These are phyloP conservation scores for Lactarius indigo DNA, from an alignment of 768 basidiomycete species.

Conservation along the genomic window DNA sequence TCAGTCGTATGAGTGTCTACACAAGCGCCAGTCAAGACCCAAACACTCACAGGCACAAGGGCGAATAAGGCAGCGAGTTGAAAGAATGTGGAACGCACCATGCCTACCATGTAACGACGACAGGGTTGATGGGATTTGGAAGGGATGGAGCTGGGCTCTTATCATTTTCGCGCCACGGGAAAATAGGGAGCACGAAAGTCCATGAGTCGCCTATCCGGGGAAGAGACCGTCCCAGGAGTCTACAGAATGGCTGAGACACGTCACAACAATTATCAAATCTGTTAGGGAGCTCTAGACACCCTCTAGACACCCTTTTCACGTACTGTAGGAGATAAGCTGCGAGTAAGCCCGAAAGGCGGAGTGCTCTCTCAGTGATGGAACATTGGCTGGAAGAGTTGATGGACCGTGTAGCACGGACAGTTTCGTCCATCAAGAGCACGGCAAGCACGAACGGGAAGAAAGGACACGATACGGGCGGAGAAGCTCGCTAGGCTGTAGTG, in stretches of 20 bases:
- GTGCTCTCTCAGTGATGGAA: background rate
- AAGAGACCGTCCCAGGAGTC: slow-evolving; percentile 4
- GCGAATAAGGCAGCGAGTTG: background rate
- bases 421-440: slow-evolving; percentile 8
- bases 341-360: background rate
- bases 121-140: background rate
- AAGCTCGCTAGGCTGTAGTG: background rate
- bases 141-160: background rate
- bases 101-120: slow-evolving; percentile 12
- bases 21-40: background rate
- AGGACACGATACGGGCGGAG: slow-evolving; percentile 6
- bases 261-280: slow-evolving; percentile 6
- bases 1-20: background rate
- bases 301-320: background rate
- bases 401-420: slow-evolving; percentile 8
- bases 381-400: background rate
- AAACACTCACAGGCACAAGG: slow-evolving; percentile 2
- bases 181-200: slow-evolving; percentile 6
- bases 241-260: slow-evolving; percentile 1
- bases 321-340: background rate
- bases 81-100: slow-evolving; percentile 11
- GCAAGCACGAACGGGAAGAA: slow-evolving; percentile 1
- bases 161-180: background rate
- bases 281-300: background rate
- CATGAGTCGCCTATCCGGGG: slow-evolving; percentile 9